Conservation (phyloP, 208 protist genomes). For the Leishmania tarentolae region DNA sequence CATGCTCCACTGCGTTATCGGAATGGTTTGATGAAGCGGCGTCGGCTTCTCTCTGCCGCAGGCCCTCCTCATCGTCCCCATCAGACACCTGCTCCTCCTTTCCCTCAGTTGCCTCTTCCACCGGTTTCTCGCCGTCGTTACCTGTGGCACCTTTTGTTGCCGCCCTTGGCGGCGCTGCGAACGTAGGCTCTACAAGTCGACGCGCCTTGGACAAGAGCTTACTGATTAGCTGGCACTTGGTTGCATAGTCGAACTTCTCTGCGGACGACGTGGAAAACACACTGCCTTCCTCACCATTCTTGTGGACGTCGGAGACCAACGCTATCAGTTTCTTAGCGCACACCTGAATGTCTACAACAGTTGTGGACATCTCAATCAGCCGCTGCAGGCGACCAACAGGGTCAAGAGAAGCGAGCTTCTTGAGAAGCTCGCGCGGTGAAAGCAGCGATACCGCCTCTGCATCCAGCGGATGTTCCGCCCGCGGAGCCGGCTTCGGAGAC, state of each 20-base stretch:
- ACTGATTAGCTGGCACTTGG: constrained; percentile 70
- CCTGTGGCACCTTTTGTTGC: neutral
- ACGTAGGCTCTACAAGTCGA: constrained; percentile 39
- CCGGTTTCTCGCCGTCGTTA: neutral
- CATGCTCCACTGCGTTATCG: neutral
- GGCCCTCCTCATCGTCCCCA: neutral
- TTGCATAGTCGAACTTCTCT: constrained; percentile 44
- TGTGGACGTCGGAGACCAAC: constrained; percentile 17
- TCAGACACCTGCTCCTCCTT: neutral
- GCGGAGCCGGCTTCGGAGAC: neutral
- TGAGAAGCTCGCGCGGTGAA: constrained; percentile 65
- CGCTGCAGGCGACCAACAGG: constrained; percentile 65
- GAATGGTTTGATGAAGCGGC: neutral
- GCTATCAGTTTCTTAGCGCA: constrained; percentile 46
- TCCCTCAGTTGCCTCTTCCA: neutral
- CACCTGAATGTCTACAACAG: constrained; percentile 39
- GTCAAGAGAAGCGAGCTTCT: constrained; percentile 58
- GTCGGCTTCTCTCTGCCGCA: neutral
- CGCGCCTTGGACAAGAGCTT: constrained; percentile 85
- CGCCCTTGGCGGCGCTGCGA: neutral
- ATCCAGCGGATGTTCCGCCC: constrained; percentile 17
- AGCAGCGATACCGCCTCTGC: constrained; percentile 43
- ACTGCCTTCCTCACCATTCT: constrained; percentile 9
- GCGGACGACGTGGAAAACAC: neutral
- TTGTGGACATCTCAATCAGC: constrained; percentile 63